A percentile compares a stretch with the other conserved stretches of the same genome.
These are phyloP conservation scores for Aspergillus jensenii DNA, from an alignment of 2,329 filamentous ascomycete genomes.

Conservation along the genomic window DNA sequence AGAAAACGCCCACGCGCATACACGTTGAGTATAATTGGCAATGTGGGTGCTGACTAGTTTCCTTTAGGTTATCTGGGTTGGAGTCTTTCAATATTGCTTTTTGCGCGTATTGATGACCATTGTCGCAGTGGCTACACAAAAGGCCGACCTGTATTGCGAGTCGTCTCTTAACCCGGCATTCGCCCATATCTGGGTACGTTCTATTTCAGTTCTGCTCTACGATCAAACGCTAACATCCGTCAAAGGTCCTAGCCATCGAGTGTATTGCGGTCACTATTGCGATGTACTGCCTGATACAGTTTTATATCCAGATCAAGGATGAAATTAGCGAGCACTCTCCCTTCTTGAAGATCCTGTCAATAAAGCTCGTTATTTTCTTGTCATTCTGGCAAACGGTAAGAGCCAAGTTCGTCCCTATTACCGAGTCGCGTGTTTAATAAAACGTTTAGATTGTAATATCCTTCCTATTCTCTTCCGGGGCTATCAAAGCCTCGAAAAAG, in stretches of 20 bases:
- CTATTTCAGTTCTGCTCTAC: not conserved
- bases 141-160: slow-evolving; percentile 71
- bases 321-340: slow-evolving; percentile 69
- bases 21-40: not conserved
- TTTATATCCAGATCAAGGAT: slow-evolving; percentile 73
- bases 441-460: slow-evolving; percentile 54
- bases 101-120: slow-evolving; percentile 77
- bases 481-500: slow-evolving; percentile 61
- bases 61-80: slow-evolving; percentile 62
- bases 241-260: slow-evolving; percentile 66
- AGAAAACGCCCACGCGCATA: not conserved
- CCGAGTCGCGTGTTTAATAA: not conserved
- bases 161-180: slow-evolving; percentile 75
- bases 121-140: slow-evolving; percentile 71
- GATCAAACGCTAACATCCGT: slow-evolving; percentile 5
- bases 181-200: slow-evolving; percentile 77
- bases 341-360: slow-evolving; percentile 78
- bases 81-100: slow-evolving; percentile 83
- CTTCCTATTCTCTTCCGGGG: slow-evolving; percentile 61
- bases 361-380: slow-evolving; percentile 89
- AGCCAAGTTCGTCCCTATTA: not conserved
- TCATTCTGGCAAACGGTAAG: slow-evolving; percentile 77
- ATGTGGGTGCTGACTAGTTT: not conserved
- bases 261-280: slow-evolving; percentile 72
- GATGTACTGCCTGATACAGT: slow-evolving; percentile 87